These are phyloP conservation scores for Aspergillus jensenii DNA, from an alignment of 2,329 filamentous ascomycete genomes.

Conservation along the genomic window DNA sequence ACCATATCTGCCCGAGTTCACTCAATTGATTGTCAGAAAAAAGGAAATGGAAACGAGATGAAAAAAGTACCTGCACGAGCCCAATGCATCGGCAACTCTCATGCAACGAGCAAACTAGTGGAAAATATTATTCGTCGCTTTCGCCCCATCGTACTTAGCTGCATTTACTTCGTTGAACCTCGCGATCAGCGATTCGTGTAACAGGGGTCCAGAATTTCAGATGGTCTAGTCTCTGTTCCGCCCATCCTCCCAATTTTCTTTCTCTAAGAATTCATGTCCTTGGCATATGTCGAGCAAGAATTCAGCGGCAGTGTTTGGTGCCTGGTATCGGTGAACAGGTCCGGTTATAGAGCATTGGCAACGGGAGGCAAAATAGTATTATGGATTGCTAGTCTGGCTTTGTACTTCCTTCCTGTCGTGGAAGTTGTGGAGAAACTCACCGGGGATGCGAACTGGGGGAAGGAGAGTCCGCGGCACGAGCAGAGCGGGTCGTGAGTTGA, in stretches of 20 bases:
- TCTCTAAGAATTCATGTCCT: background rate
- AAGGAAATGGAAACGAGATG: background rate
- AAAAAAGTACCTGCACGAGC: conserved; percentile 10
- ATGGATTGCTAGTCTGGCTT: background rate
- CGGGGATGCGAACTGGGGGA: background rate
- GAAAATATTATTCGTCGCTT: conserved; percentile 1
- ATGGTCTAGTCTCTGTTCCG: background rate
- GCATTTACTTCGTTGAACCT: conserved; percentile 1
- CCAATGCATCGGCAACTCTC: conserved; percentile 4
- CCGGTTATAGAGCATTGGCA: background rate
- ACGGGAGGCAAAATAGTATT: background rate
- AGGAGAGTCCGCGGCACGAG: background rate
- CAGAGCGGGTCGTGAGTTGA: background rate
- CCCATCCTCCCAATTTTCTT: background rate
- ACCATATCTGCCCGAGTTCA: background rate
- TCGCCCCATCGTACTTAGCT: conserved; percentile 3
- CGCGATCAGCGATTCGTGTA: conserved; percentile 11
- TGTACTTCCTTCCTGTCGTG: background rate
- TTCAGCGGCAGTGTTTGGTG: background rate
- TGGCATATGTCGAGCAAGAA: background rate
- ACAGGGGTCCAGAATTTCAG: conserved; percentile 9
- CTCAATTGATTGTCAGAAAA: background rate
- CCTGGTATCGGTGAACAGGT: conserved; percentile 6
- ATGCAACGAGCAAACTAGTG: background rate
- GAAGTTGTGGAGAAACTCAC: conserved; percentile 1